Evolutionary conservation across 495 filamentous ascomycete genomes (phyloP).

Genomic region (Monascus purpureus): DNA sequence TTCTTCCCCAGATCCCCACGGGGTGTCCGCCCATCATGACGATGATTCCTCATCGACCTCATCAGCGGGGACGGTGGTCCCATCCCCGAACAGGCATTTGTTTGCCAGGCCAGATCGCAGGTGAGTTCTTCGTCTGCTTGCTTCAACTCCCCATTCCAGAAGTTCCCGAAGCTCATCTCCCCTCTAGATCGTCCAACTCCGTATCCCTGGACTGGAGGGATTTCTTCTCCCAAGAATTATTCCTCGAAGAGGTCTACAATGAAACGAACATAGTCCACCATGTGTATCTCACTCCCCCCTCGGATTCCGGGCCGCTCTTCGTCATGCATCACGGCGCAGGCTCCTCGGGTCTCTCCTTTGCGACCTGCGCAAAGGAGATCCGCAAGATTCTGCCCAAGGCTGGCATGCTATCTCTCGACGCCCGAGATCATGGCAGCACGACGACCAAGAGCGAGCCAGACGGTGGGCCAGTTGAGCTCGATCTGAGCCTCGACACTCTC

Average conservation of each 20-base stretch:
- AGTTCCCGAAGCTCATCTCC: no score
- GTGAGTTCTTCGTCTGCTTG: conserved; percentile 24
- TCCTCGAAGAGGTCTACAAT: conserved; percentile 37
- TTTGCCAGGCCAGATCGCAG: conserved; percentile 51
- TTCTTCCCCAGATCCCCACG: conserved; percentile 7
- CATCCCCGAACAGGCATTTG: conserved; percentile 57
- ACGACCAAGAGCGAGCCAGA: conserved; percentile 11
- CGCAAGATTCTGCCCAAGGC: conserved; percentile 64
- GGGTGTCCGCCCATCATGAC: conserved; percentile 37
- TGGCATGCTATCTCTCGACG: conserved; percentile 73
- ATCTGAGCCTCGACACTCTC: conserved; percentile 56
- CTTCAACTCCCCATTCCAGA: conserved; percentile 2
- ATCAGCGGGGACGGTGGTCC: conserved; percentile 78
- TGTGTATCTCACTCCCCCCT: conserved; percentile 61
- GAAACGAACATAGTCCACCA: conserved; percentile 51
- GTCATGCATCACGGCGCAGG: conserved; percentile 85
- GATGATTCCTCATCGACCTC: conserved; percentile 70
- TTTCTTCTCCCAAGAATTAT: conserved; percentile 79
- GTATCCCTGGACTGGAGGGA: conserved; percentile 62
- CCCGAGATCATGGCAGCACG: conserved; percentile 75
- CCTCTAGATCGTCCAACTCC: no score
- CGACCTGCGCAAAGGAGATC: conserved; percentile 62
- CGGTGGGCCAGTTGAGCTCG: conserved; percentile 26
- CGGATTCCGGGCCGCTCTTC: conserved; percentile 56
- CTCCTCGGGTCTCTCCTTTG: conserved; percentile 79